Conservation (phyloP, 139 green algal species). For the Parachlorella kessleri region DNA sequence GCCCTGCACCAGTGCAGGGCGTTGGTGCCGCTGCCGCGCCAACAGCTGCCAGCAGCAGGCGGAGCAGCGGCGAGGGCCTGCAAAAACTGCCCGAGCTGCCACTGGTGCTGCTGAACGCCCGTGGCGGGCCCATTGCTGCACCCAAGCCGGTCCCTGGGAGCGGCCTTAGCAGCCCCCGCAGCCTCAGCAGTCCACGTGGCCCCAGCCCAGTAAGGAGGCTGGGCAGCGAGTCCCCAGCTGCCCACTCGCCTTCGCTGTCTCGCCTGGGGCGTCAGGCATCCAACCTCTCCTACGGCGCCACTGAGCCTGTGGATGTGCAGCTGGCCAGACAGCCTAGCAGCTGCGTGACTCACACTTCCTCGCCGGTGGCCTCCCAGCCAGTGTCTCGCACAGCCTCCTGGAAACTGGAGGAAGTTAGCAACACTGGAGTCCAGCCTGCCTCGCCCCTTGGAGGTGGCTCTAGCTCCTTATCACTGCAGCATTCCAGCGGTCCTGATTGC, state of each 20-base stretch:
- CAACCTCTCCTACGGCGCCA: too few relatives aligned
- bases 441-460: too few relatives aligned
- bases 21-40: neutral
- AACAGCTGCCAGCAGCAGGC: slow-evolving; percentile 4
- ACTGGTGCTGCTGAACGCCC: neutral
- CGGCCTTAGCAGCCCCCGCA: neutral
- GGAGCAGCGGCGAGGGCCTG: slow-evolving; percentile 17
- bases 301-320: too few relatives aligned
- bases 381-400: neutral
- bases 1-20: neutral
- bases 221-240: neutral
- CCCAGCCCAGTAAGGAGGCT: neutral
- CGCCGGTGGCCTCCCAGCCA: neutral
- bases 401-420: too few relatives aligned
- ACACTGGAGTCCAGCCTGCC: too few relatives aligned
- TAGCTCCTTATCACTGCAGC: too few relatives aligned
- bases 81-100: neutral
- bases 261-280: neutral
- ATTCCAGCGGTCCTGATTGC: too few relatives aligned
- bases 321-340: neutral
- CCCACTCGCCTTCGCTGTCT: neutral
- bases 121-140: too few relatives aligned
- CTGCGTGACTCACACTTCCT: neutral
- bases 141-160: too few relatives aligned
- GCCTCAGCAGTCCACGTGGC: neutral